Percentiles rank a stretch among this genome's conserved stretches.
Evolutionary conservation across 352 stramenopile species (phyloP).

Genomic region (Hyphochytrium catenoides): DNA sequence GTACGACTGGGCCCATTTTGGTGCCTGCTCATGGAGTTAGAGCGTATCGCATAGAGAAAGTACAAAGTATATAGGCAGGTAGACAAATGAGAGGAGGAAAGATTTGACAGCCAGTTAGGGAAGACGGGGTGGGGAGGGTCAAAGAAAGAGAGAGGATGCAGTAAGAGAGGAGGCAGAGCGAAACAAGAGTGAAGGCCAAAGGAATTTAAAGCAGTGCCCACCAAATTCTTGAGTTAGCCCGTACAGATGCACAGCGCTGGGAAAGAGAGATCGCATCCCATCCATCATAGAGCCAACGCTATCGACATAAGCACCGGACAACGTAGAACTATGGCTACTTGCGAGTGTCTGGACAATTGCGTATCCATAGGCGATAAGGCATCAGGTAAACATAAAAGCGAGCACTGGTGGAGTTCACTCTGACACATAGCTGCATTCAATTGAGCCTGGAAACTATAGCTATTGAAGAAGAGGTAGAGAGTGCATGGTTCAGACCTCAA

Average conservation of each 20-base stretch:
- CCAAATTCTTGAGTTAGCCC: no score
- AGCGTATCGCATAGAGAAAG: neutral
- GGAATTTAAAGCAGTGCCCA: slow-evolving; percentile 9
- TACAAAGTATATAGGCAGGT: no score
- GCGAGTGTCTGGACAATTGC: no score
- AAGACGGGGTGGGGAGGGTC: slow-evolving; percentile 9
- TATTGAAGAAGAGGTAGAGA: slow-evolving; percentile 22
- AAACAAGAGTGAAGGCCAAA: neutral
- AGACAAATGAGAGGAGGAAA: no score
- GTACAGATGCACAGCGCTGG: no score
- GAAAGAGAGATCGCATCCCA: no score
- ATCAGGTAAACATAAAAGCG: slow-evolving; percentile 15
- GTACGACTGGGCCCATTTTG: slow-evolving; percentile 20
- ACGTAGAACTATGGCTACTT: no score
- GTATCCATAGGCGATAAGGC: no score
- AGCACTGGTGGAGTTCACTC: slow-evolving; percentile 6
- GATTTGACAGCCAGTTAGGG: no score
- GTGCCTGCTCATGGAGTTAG: slow-evolving; percentile 21
- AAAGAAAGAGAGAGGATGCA: slow-evolving; percentile 11
- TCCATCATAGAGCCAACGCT: no score
- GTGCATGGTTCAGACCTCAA: slow-evolving; percentile 12
- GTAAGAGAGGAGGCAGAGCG: slow-evolving; percentile 6
- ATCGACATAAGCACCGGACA: no score
- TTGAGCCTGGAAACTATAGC: slow-evolving; percentile 20
- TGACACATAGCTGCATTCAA: slow-evolving; percentile 12